Evolutionary conservation across 768 basidiomycete genomes (phyloP).

Genomic region (Hortiboletus flavorubellus): DNA sequence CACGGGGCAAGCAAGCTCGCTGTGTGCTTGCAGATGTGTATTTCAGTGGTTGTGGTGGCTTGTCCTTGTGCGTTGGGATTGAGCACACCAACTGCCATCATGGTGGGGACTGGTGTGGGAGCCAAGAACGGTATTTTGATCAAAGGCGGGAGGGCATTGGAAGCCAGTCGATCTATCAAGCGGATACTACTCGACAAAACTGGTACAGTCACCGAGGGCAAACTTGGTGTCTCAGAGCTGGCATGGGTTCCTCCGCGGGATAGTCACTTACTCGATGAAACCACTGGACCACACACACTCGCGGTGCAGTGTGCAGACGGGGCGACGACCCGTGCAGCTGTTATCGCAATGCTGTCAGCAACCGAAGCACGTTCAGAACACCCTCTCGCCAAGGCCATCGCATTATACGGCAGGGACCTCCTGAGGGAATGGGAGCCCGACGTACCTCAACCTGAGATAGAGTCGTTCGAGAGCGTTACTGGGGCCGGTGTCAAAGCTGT

Average conservation of each 20-base stretch:
- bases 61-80: slow-evolving; percentile 97
- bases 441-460: slow-evolving; percentile 53
- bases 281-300: slow-evolving; percentile 11
- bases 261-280: slow-evolving; percentile 16
- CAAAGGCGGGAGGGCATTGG: slow-evolving; percentile 93
- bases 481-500: slow-evolving; percentile 84
- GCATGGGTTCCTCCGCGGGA: slow-evolving; percentile 61
- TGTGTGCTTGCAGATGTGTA: slow-evolving; percentile 94
- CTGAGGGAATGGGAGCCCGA: slow-evolving; percentile 40
- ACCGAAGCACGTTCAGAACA: slow-evolving; percentile 94
- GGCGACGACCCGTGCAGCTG: slow-evolving; percentile 49
- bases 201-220: slow-evolving; percentile 95
- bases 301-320: slow-evolving; percentile 53
- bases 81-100: slow-evolving; percentile 96
- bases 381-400: slow-evolving; percentile 92
- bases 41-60: slow-evolving; percentile 96
- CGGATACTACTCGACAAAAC: slow-evolving; percentile 94
- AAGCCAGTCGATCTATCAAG: slow-evolving; percentile 81
- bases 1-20: slow-evolving; percentile 84
- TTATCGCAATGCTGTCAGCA: slow-evolving; percentile 79
- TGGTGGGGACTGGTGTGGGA: slow-evolving; percentile 98
- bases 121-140: slow-evolving; percentile 97
- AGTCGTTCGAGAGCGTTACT: slow-evolving; percentile 82
- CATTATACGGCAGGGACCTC: slow-evolving; percentile 70
- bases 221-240: slow-evolving; percentile 73